These are phyloP conservation scores for Linum trigynum DNA, from an alignment of 345 rosid genomes.

Conservation along the genomic window DNA sequence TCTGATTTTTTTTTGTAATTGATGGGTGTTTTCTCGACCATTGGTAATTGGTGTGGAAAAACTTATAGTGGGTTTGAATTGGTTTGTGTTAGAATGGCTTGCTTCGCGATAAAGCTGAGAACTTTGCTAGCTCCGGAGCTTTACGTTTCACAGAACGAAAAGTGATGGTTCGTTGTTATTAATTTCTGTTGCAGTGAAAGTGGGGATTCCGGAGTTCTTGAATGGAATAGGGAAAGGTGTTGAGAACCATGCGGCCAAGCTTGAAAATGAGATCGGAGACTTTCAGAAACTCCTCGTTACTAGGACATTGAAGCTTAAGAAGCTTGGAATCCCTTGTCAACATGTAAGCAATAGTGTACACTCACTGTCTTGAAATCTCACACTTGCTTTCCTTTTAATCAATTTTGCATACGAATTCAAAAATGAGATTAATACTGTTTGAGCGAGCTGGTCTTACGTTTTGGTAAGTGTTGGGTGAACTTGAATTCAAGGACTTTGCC, in stretches of 20 bases:
- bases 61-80: background rate
- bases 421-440: too few species aligned
- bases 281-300: conserved; percentile 61
- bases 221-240: conserved; percentile 79
- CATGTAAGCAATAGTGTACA: conserved; percentile 38
- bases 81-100: background rate
- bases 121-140: too few species aligned
- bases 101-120: background rate
- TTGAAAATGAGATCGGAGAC: conserved; percentile 75
- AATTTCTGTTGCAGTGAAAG: conserved; percentile 44
- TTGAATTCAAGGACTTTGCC: too few species aligned
- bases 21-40: background rate
- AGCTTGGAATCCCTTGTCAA: conserved; percentile 82
- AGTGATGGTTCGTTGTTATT: conserved; percentile 3
- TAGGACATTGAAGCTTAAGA: conserved; percentile 80
- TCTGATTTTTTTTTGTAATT: background rate
- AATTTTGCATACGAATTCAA: too few species aligned
- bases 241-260: conserved; percentile 66
- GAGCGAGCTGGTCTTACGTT: too few species aligned
- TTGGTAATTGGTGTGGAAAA: background rate
- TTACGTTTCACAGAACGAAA: too few species aligned
- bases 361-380: too few species aligned
- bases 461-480: too few species aligned
- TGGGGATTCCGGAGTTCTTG: conserved; percentile 82
- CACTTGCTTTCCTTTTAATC: too few species aligned